phyloP scores from a whole-genome alignment of 352 stramenopile genomes.

The Globisporangium mamillatum region DNA sequence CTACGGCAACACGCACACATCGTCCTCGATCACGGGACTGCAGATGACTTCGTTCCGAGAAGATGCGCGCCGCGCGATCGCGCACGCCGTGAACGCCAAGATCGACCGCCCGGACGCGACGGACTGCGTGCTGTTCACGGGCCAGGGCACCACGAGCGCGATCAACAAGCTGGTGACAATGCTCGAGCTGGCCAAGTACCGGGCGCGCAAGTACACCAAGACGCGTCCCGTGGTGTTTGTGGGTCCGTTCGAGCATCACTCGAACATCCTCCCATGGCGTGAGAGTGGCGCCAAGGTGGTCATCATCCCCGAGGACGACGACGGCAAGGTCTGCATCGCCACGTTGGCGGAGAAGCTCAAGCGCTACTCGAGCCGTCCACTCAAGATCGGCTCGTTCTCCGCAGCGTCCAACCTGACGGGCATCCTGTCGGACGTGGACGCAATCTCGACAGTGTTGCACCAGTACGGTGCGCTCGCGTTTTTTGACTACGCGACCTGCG shows the following conservation, averaged over 20 bases:
- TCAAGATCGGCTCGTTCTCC: constrained; percentile 90
- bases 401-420: constrained; percentile 96
- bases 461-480: constrained; percentile 88
- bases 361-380: constrained; percentile 42
- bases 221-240: constrained; percentile 87
- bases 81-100: constrained; percentile 88
- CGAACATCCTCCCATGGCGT: constrained; percentile 96
- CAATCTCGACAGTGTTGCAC: constrained; percentile 89
- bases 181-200: constrained; percentile 37
- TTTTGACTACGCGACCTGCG: constrained; percentile 96
- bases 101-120: constrained; percentile 85
- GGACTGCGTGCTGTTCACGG: constrained; percentile 96
- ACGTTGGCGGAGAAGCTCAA: constrained; percentile 52
- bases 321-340: constrained; percentile 50
- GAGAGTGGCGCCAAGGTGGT: constrained; percentile 90
- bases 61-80: constrained; percentile 94
- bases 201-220: constrained; percentile 6
- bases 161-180: constrained; percentile 76
- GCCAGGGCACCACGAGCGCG: constrained; percentile 82
- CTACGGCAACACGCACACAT: constrained; percentile 98
- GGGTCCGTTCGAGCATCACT: constrained; percentile 96
- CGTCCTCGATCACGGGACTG: constrained; percentile 67
- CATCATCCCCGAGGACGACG: constrained; percentile 53
- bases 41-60: constrained; percentile 93
- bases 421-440: constrained; percentile 87